Evolutionary conservation across 192 early-diverging fungal genomes (phyloP).

Genomic region (Coemansia sp.): DNA sequence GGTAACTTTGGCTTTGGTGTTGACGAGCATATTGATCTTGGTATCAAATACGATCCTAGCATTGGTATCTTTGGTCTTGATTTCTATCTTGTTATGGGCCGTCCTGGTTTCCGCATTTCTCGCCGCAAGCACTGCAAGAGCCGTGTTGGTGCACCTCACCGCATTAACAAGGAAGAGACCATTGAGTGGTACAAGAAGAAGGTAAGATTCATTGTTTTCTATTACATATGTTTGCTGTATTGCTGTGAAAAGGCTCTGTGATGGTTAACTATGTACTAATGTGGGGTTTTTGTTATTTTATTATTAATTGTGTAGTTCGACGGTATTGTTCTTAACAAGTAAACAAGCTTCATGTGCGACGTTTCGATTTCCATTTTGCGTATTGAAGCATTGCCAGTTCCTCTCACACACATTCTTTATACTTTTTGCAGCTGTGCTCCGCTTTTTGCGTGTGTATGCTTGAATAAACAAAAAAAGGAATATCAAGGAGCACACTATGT

Average conservation of each 20-base stretch:
- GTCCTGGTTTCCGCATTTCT: conserved; percentile 93
- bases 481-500: neutral
- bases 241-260: neutral
- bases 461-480: conserved; percentile 11
- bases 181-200: conserved; percentile 98
- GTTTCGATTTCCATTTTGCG: neutral
- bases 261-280: neutral
- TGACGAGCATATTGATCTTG: conserved; percentile 99
- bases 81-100: conserved; percentile 98
- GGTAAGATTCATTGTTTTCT: conserved; percentile 25
- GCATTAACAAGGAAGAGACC: conserved; percentile 94
- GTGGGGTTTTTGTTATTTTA: conserved; percentile 2
- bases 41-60: conserved; percentile 99
- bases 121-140: conserved; percentile 84
- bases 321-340: conserved; percentile 83
- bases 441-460: conserved; percentile 16
- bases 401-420: neutral
- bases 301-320: conserved; percentile 62
- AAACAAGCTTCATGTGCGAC: conserved; percentile 38
- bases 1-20: conserved; percentile 99
- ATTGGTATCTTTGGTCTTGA: conserved; percentile 99
- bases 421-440: neutral
- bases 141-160: conserved; percentile 87
- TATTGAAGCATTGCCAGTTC: neutral
- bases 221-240: conserved; percentile 2